Evolutionary conservation across 2,329 filamentous ascomycete species (phyloP).

Genomic region (Paraphaeosphaeria sporulosa): DNA sequence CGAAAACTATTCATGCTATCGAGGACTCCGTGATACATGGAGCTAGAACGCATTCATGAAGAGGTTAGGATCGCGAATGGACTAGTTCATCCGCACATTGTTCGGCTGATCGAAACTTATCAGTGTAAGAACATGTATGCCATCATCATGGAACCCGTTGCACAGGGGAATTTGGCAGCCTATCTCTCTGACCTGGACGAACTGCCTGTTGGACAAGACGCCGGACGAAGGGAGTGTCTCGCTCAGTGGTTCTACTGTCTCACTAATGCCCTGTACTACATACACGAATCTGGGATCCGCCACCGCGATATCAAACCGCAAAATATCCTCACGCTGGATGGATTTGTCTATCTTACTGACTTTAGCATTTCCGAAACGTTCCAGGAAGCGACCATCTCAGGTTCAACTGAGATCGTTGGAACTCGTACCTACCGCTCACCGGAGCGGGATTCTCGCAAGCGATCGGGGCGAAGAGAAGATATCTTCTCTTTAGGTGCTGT

Average conservation of each 20-base stretch:
- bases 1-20: background rate
- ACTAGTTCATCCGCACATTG: background rate
- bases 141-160: background rate
- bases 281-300: background rate
- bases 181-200: background rate
- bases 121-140: background rate
- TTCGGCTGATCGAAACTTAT: background rate
- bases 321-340: background rate
- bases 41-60: background rate
- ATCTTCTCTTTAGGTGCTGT: too few relatives aligned
- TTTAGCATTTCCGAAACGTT: constrained; percentile 2
- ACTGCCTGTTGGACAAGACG: background rate
- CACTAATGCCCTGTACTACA: background rate
- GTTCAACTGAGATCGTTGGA: background rate
- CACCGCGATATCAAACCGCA: too few relatives aligned
- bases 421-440: background rate
- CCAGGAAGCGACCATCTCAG: background rate
- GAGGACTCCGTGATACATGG: background rate
- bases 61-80: background rate
- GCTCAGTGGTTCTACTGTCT: background rate
- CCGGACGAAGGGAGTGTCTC: background rate
- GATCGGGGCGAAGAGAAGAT: background rate
- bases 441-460: background rate
- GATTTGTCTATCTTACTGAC: background rate
- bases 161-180: background rate